Base-by-base conservation (phyloP, 2,329 filamentous ascomycete species). In the Botrytis medusae region DNA sequence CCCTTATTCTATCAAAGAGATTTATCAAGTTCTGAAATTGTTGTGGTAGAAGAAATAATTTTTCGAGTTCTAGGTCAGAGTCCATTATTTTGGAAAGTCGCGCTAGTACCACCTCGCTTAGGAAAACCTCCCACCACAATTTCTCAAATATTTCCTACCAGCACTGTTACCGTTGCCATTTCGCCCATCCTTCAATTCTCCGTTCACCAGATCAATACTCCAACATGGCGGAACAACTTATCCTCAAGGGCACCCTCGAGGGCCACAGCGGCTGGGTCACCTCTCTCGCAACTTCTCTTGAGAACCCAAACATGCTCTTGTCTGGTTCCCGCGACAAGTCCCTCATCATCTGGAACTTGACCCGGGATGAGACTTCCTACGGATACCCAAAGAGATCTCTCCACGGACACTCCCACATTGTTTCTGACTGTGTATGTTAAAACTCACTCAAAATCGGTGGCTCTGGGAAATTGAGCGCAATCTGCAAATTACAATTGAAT, bases 271-370 rank as follows among this genome's bases (percentile, higher is more conserved):
- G 95, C 90, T 98, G 95, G 95, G 95, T 98, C 88, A 98, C 95
- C 87, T 94, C 91, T 88, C 90, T 98, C 87, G 95, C 95, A 82
- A 98, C 95, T 85, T 98, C 95, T 82, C 92, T 98, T 88, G 95
- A 98, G 92, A 98, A 98, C 93, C 96, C 96, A 84, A 98, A 99
- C 91, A 98, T 99, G 95, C 95, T 99, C 85, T 91, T 99, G 83
- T 99, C 96, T 81, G 95, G 89, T 83, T 94, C 91, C 84, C 94
- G 96, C 88, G 96, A 99, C 91, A 98, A 98, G 93, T 93, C 93
- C 81, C 89, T 99, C 85, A 99, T 99, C 89, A 97, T 99, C 91
- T 99, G 96, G 96, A 97, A 98, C 91, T 90, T 99, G 83, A 98
- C 96, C 86, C 95, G 96, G 87, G 95, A 98, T 86, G 96, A 98